Evolutionary conservation across 768 basidiomycete species (phyloP).

Genomic region (Hypholoma fasciculare): DNA sequence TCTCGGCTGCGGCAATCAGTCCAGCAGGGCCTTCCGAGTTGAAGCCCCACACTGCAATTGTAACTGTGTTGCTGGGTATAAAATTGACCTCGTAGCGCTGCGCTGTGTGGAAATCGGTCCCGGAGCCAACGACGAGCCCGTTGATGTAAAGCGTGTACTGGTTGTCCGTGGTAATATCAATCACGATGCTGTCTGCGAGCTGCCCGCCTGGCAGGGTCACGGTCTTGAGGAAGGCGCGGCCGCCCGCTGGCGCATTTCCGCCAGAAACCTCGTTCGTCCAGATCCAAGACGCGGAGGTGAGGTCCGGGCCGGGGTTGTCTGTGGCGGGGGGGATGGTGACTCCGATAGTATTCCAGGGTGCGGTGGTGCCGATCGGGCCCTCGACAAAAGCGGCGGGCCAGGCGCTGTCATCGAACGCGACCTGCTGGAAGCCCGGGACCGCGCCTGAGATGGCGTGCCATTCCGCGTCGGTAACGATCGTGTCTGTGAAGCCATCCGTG

Average conservation of each 20-base stretch:
- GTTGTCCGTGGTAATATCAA: constrained; percentile 26
- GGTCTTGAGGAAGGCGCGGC: constrained; percentile 29
- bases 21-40: constrained; percentile 18
- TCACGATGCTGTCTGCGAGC: constrained; percentile 18
- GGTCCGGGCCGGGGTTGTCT: constrained; percentile 19
- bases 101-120: constrained; percentile 12
- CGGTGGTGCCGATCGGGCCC: constrained; percentile 4
- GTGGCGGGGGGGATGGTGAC: constrained; percentile 17
- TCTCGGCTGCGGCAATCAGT: constrained; percentile 1
- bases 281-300: constrained; percentile 27
- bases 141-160: constrained; percentile 29
- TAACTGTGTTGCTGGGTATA: constrained; percentile 21
- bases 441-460: constrained; percentile 27
- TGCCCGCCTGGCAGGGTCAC: constrained; percentile 22
- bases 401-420: constrained; percentile 27
- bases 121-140: constrained; percentile 24
- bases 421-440: constrained; percentile 27
- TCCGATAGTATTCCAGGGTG: constrained; percentile 4
- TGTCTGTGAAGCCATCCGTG: constrained; percentile 28
- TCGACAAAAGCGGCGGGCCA: constrained; percentile 28
- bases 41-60: constrained; percentile 22
- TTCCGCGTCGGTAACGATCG: constrained; percentile 27
- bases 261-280: constrained; percentile 29
- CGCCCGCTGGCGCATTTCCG: constrained; percentile 21
- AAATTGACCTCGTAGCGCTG: constrained; percentile 12